A percentile compares a stretch with the other conserved stretches of the same genome.
These are phyloP conservation scores for Talaromyces sp. DNA, from an alignment of 2,329 filamentous ascomycete genomes.

Conservation along the genomic window DNA sequence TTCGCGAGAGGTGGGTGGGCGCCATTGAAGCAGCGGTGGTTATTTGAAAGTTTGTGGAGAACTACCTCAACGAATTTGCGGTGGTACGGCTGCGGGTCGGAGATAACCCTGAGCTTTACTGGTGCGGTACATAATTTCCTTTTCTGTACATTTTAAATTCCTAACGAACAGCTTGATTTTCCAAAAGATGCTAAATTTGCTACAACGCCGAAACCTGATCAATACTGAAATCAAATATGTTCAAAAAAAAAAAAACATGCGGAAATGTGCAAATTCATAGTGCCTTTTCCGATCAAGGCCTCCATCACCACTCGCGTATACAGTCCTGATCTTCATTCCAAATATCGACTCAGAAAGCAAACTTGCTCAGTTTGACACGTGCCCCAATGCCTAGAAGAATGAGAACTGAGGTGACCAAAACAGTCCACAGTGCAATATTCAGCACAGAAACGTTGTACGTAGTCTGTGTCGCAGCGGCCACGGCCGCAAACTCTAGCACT, in stretches of 20 bases:
- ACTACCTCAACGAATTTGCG: neutral
- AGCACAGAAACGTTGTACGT: conserved; percentile 67
- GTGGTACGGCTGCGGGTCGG: neutral
- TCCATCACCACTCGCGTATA: neutral
- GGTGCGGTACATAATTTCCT: neutral
- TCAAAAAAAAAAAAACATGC: neutral
- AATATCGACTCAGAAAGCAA: conserved; percentile 51
- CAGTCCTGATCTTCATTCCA: neutral
- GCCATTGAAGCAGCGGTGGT: conserved; percentile 1
- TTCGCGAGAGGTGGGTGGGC: conserved; percentile 4
- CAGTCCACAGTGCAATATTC: conserved; percentile 72
- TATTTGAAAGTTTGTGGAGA: conserved; percentile 1
- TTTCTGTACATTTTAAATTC: neutral
- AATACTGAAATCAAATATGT: neutral
- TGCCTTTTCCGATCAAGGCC: neutral
- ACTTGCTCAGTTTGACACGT: conserved; percentile 76
- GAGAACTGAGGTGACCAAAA: conserved; percentile 63
- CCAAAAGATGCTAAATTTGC: neutral
- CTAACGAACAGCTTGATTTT: neutral
- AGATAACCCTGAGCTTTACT: neutral
- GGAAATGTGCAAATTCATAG: neutral
- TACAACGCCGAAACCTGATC: neutral
- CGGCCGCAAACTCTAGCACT: conserved; percentile 67
- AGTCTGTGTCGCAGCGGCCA: conserved; percentile 72
- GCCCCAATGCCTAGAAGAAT: conserved; percentile 70